Conservation (phyloP, 306 rosid species). For the Lagenaria siceraria region DNA sequence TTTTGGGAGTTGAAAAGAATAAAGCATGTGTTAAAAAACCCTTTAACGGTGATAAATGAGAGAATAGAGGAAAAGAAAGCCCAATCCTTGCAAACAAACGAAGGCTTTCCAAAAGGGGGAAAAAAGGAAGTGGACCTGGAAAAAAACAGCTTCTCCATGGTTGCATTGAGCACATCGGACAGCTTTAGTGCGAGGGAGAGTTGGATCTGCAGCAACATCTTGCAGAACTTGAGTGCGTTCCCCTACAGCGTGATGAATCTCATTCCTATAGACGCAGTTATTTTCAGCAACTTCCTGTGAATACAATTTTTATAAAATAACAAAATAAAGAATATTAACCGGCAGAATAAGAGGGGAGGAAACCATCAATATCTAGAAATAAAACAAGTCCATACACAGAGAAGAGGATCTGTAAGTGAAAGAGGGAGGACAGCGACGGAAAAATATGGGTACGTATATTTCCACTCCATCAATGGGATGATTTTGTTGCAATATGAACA, state of each 20-base stretch:
- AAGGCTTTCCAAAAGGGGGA: too few species aligned
- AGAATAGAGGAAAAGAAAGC: not conserved
- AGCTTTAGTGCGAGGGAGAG: conserved; percentile 93
- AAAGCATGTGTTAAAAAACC: not conserved
- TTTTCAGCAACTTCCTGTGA: conserved; percentile 87
- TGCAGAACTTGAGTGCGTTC: conserved; percentile 88
- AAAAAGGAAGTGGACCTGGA: conserved; percentile 45
- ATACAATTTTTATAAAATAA: not conserved
- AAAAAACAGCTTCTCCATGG: conserved; percentile 98
- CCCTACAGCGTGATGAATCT: conserved; percentile 80
- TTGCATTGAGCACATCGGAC: conserved; percentile 82
- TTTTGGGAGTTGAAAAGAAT: not conserved
- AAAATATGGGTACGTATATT: too few species aligned
- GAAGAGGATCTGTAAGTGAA: not conserved
- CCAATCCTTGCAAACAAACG: not conserved
- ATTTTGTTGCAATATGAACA: too few species aligned
- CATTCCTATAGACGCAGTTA: conserved; percentile 83
- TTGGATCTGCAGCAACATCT: conserved; percentile 95
- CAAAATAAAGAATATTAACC: not conserved
- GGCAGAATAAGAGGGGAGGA: not conserved
- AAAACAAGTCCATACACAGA: not conserved
- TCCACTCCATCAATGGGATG: too few species aligned
- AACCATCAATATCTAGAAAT: not conserved
- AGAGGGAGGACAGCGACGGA: not conserved
- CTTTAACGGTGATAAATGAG: not conserved